These are phyloP conservation scores for Sporisorium reilianum DNA, from an alignment of 1,284 basidiomycete species.

Conservation along the genomic window DNA sequence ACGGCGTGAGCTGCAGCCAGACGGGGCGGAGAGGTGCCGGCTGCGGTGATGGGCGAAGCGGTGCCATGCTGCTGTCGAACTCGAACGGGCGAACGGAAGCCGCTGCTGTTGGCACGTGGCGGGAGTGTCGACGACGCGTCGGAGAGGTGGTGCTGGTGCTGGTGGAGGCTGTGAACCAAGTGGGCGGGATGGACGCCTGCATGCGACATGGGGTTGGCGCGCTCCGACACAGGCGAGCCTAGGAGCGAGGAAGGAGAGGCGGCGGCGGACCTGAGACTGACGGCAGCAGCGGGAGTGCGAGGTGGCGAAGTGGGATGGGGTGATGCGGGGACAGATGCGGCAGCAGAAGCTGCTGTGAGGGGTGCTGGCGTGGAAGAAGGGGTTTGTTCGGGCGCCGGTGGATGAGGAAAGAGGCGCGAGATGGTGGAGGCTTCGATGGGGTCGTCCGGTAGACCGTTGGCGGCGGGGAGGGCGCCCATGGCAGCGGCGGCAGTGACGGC, in stretches of 20 bases:
- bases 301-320: constrained; percentile 38
- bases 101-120: constrained; percentile 16
- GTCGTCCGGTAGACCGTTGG: constrained; percentile 63
- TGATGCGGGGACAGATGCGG: constrained; percentile 35
- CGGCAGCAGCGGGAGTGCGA: constrained; percentile 28
- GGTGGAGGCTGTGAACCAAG: constrained; percentile 31
- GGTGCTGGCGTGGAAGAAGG: constrained; percentile 13
- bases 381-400: constrained; percentile 48
- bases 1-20: constrained; percentile 2
- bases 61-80: constrained; percentile 34
- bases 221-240: constrained; percentile 32
- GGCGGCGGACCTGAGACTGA: constrained; percentile 24
- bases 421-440: constrained; percentile 57
- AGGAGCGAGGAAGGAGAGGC: constrained; percentile 20
- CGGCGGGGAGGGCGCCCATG: constrained; percentile 49
- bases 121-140: constrained; percentile 10
- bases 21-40: constrained; percentile 31
- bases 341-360: constrained; percentile 13
- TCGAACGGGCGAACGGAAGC: constrained; percentile 35
- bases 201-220: constrained; percentile 27
- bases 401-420: constrained; percentile 61
- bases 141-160: constrained; percentile 31
- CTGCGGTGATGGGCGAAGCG: constrained; percentile 22
- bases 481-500: constrained; percentile 35
- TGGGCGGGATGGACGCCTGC: constrained; percentile 25